Evolutionary conservation across 768 basidiomycete species (phyloP).

Genomic region (Chalciporus sphaerocephalus): DNA sequence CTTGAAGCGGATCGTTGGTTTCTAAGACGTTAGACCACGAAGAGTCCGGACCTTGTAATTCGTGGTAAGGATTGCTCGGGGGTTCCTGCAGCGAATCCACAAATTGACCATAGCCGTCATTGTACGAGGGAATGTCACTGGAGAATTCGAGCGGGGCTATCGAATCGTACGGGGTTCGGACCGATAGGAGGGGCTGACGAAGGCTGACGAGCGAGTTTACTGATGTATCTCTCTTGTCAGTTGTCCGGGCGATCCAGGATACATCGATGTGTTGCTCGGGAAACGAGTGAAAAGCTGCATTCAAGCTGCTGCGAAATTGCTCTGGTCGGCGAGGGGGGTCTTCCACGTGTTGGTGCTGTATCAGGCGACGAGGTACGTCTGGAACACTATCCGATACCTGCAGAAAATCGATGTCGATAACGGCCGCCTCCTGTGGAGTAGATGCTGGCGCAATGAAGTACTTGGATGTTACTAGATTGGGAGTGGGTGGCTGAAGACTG

Average conservation of each 20-base stretch:
- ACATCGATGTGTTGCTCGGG: neutral
- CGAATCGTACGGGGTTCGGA: constrained; percentile 11
- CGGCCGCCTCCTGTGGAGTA: neutral
- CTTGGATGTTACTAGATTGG: constrained; percentile 9
- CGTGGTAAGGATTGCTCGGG: neutral
- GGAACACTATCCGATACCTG: neutral
- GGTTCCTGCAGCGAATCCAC: neutral
- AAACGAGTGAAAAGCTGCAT: neutral
- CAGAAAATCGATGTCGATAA: neutral
- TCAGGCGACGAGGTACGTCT: neutral
- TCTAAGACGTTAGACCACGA: neutral
- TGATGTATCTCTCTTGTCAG: neutral
- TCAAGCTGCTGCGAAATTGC: neutral
- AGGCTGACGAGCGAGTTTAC: constrained; percentile 4
- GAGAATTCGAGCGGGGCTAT: constrained; percentile 7
- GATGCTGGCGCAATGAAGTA: constrained; percentile 7
- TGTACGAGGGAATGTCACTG: constrained; percentile 10
- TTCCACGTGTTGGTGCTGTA: neutral
- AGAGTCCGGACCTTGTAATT: neutral
- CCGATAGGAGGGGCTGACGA: constrained; percentile 2
- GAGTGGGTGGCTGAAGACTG: constrained; percentile 2
- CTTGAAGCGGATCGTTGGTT: neutral
- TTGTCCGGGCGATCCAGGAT: neutral
- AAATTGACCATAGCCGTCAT: constrained; percentile 1
- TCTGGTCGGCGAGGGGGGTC: neutral